Evolutionary conservation across 345 rosid species (phyloP).

Genomic region (Acer negundo): DNA sequence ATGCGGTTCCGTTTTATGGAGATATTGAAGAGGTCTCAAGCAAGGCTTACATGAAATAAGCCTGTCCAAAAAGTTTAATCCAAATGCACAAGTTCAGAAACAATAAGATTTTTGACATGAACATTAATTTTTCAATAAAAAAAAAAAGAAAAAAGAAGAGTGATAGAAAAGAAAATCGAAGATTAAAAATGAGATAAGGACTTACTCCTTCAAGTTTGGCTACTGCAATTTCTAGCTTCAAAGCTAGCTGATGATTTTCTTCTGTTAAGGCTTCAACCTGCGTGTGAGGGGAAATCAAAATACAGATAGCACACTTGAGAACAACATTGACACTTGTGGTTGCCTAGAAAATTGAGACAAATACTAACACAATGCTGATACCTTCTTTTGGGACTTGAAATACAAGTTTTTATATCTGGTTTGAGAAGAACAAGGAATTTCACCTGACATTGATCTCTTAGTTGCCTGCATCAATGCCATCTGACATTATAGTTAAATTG

Average conservation of each 20-base stretch:
- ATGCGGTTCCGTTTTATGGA: background rate
- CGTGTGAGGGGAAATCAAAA: background rate
- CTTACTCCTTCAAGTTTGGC: conserved; percentile 39
- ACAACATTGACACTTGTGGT: background rate
- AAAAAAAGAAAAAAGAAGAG: background rate
- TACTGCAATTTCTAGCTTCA: conserved; percentile 33
- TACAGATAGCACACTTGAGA: background rate
- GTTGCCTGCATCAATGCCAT: conserved; percentile 20
- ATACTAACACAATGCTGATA: conserved; percentile 2
- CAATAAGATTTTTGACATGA: background rate
- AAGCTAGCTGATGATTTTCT: conserved; percentile 34
- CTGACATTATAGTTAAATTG: background rate
- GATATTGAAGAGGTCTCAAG: background rate
- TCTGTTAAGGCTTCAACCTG: conserved; percentile 34
- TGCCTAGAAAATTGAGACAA: background rate
- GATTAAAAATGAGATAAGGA: background rate
- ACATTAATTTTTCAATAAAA: background rate
- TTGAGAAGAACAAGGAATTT: conserved; percentile 17
- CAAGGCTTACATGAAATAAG: background rate
- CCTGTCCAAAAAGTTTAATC: background rate
- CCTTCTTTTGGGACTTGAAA: conserved; percentile 57
- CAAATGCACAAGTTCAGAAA: background rate
- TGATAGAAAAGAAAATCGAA: background rate
- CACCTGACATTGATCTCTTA: conserved; percentile 16
- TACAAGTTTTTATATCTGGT: conserved; percentile 43